phyloP scores from a whole-genome alignment of 345 rosid genomes.

The Adansonia digitata region DNA sequence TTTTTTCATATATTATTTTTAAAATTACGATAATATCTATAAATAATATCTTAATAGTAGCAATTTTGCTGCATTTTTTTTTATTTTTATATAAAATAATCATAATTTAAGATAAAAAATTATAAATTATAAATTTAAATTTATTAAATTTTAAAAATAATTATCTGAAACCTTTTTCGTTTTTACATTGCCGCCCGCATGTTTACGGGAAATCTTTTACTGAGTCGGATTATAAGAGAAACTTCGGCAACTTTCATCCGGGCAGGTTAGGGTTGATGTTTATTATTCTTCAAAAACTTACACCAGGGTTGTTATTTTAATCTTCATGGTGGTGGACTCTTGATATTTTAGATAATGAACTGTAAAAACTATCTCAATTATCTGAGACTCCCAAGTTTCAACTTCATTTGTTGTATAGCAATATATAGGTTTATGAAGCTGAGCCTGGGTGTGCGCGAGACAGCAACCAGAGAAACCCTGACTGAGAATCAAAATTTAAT shows the following conservation, averaged over 20 bases:
- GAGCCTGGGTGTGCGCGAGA: constrained; percentile 11
- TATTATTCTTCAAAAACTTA: constrained; percentile 12
- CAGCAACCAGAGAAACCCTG: constrained; percentile 11
- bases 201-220: neutral
- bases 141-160: too few species aligned
- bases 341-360: neutral
- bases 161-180: too few species aligned
- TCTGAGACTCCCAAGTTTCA: neutral
- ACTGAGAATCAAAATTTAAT: too few species aligned
- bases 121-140: too few species aligned
- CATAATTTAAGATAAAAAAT: too few species aligned
- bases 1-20: too few species aligned
- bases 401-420: neutral
- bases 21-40: too few species aligned
- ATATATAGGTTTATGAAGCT: constrained; percentile 24
- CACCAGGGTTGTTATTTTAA: constrained; percentile 20
- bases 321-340: neutral
- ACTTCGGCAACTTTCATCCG: constrained; percentile 19
- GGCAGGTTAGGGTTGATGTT: constrained; percentile 12
- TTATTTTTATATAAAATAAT: too few species aligned
- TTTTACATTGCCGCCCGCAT: too few species aligned
- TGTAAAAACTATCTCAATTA: neutral
- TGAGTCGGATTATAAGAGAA: constrained; percentile 27
- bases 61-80: too few species aligned
- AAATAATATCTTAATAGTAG: too few species aligned